Percentiles rank a stretch among this genome's conserved stretches.
Conservation (phyloP, 371 early-diverging fungal genomes). For the Choanephora cucurbitarum region DNA sequence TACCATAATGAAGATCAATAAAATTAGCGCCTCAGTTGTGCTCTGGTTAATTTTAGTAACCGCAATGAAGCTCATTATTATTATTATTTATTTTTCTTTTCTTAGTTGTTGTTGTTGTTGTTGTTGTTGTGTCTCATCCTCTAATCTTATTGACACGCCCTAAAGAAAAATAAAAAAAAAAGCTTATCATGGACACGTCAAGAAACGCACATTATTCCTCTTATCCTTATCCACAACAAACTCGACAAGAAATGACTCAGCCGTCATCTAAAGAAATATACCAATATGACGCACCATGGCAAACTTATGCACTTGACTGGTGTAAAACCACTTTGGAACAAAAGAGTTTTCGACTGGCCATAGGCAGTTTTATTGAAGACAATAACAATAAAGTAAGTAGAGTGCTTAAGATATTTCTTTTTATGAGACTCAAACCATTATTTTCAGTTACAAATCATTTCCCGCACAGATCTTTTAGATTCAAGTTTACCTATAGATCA, state of each 20-base stretch:
- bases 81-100: too few species aligned
- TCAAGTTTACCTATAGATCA: constrained; percentile 26
- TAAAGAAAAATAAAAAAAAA: too few species aligned
- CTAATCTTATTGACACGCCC: too few species aligned
- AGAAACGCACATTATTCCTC: constrained; percentile 24
- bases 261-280: constrained; percentile 70
- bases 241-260: constrained; percentile 13
- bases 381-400: constrained; percentile 72
- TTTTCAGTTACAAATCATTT: constrained; percentile 62
- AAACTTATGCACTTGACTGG: constrained; percentile 89
- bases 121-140: too few species aligned
- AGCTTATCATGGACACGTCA: constrained; percentile 24
- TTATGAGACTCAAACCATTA: background rate
- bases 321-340: constrained; percentile 64
- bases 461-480: constrained; percentile 52
- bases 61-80: too few species aligned
- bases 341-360: constrained; percentile 75
- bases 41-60: too few species aligned
- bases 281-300: constrained; percentile 84
- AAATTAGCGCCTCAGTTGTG: too few species aligned
- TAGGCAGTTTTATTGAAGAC: constrained; percentile 85
- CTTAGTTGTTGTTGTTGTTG: too few species aligned
- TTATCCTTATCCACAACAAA: constrained; percentile 23
- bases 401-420: background rate
- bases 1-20: too few species aligned